Conservation (phyloP, 192 early-diverging fungal species). For the Nowakowskiella sp. region DNA sequence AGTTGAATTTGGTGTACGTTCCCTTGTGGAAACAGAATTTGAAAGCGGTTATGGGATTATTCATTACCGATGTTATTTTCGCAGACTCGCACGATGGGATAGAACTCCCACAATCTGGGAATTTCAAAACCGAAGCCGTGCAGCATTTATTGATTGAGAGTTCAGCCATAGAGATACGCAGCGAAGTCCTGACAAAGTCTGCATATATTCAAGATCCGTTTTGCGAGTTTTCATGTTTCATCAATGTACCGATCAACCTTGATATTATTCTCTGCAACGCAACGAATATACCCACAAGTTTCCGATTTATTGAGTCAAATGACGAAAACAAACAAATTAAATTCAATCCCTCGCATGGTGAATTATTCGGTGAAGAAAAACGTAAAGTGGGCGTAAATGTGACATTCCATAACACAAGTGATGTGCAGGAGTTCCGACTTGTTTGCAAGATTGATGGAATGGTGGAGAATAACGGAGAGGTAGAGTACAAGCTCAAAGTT, state of each 20-base stretch:
- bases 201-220: conserved; percentile 15
- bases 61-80: neutral
- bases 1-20: conserved; percentile 22
- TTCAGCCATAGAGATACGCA: conserved; percentile 19
- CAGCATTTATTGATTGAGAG: too few species aligned
- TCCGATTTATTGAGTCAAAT: conserved; percentile 16
- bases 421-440: conserved; percentile 12
- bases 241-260: conserved; percentile 25
- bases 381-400: conserved; percentile 15
- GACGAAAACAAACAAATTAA: conserved; percentile 3
- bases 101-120: too few species aligned
- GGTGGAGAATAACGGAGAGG: conserved; percentile 29
- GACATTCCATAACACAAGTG: conserved; percentile 12
- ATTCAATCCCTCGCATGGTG: conserved; percentile 14
- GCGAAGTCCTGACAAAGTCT: conserved; percentile 27
- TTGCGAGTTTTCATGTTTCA: conserved; percentile 19
- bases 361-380: conserved; percentile 13
- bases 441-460: conserved; percentile 31
- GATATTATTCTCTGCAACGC: conserved; percentile 23
- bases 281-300: conserved; percentile 22
- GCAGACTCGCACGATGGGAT: too few species aligned
- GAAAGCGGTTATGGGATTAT: conserved; percentile 20
- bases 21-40: conserved; percentile 33
- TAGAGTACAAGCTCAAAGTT: conserved; percentile 17
- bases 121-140: too few species aligned